Conservation (phyloP, 208 protist species). For the Trichomonas vaginalis region DNA sequence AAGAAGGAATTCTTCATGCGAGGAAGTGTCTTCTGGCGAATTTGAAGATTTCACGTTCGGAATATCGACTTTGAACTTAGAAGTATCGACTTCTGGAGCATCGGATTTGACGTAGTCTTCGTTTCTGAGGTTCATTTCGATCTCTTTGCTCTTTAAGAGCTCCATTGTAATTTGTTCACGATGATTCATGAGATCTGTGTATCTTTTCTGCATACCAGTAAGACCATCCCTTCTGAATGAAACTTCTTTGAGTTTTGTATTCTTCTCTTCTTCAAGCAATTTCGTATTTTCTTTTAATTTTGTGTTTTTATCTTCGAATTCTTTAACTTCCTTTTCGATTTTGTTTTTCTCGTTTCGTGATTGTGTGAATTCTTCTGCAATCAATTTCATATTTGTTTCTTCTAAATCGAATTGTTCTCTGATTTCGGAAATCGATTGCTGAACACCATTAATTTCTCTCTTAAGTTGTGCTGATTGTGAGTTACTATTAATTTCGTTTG, state of each 20-base stretch:
- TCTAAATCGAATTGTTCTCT: neutral
- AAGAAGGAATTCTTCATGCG: neutral
- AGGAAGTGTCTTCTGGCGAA: neutral
- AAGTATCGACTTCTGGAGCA: neutral
- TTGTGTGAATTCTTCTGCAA: neutral
- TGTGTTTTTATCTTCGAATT: neutral
- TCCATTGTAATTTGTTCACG: neutral
- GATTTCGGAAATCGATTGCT: neutral
- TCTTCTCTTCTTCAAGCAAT: neutral
- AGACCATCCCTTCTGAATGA: neutral
- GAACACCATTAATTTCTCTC: neutral
- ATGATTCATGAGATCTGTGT: neutral
- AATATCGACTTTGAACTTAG: neutral
- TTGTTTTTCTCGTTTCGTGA: neutral
- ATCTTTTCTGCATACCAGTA: neutral
- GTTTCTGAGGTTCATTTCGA: neutral
- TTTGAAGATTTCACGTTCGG: neutral
- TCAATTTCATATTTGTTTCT: neutral
- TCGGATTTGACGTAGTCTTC: neutral
- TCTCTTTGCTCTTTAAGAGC: neutral
- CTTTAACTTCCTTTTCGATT: neutral
- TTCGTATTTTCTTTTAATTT: neutral
- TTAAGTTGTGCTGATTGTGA: neutral
- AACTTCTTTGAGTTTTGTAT: neutral
- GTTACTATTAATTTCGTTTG: neutral